Evolutionary conservation across 768 basidiomycete genomes (phyloP), one percentile per base, ranked within the genome.

Genomic region (Butyriboletus loyo): DNA sequence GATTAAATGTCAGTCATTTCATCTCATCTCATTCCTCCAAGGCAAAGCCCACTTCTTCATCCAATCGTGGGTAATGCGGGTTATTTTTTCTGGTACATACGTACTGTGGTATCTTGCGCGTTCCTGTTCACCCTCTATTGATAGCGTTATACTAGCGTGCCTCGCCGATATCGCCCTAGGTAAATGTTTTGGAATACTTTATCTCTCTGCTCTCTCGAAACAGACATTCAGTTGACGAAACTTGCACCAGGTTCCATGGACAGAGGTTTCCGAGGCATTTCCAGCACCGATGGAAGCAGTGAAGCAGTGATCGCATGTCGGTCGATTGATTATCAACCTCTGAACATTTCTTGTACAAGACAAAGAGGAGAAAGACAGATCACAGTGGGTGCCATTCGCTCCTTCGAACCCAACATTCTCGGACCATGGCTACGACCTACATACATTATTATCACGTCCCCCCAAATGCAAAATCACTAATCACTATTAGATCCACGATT

Each of bases 41-140:
- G 61, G 61, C 43, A n/a, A 49, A 15, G 24, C 13, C 4, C 49
- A 51, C 43, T 52, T 59, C 40, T 38, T 43, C 24, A 19, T 52
- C 27, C 53, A 55, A 10, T 17, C 43, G 14, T 60, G 13, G 42
- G n/a, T 2, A 30, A 43, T 4, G 19, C 19, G 28, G 19, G 27
- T 19, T 43, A 43, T 14, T 43, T 43, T 11, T 30, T 30, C n/a
- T 28, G 28, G 42, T 43, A 43, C 19, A 28, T 4, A 25, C 15
- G 8, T 7, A n/a, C n/a, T 25, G 9, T 9, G 40, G 35, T 7
- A n/a, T 10, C 9, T 4, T 17, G 24, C 10, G 9, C 40, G 17
- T 14, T 19, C 19, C 17, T 19, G 7, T 30, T 30, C 13, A 8
- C 14, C n/a, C 13, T 14, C 13, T 3, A 4, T 3, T 14, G 28